phyloP scores from a whole-genome alignment of 2,329 filamentous ascomycete genomes.

The Penicillium sp. region DNA sequence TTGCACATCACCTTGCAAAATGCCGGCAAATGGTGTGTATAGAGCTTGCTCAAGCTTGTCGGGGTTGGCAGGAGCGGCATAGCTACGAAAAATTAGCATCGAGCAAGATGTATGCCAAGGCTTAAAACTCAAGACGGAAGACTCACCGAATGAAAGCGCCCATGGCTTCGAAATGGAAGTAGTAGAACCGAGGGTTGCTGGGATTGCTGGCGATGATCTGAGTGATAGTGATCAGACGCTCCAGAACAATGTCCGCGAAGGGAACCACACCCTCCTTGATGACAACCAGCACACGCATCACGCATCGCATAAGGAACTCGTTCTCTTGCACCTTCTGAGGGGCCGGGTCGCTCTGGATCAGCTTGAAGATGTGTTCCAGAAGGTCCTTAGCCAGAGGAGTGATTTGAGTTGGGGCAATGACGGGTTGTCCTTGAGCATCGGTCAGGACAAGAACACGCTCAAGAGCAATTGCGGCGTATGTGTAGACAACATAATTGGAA shows the following conservation, averaged over 20 bases:
- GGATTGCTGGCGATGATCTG: conserved; percentile 91
- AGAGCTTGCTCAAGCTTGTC: conserved; percentile 75
- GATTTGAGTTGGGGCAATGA: conserved; percentile 78
- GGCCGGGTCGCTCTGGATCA: conserved; percentile 80
- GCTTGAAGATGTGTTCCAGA: conserved; percentile 81
- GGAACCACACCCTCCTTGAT: conserved; percentile 77
- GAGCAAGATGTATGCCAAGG: neutral
- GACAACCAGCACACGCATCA: conserved; percentile 95
- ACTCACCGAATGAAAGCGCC: conserved; percentile 75
- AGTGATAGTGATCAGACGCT: conserved; percentile 83
- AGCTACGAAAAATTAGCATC: conserved; percentile 41
- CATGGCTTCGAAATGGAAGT: conserved; percentile 94
- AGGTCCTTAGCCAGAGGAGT: conserved; percentile 80
- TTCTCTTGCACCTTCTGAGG: conserved; percentile 97
- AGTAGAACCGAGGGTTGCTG: conserved; percentile 96
- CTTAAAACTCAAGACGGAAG: neutral
- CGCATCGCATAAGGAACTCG: conserved; percentile 96
- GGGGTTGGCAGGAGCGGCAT: conserved; percentile 66
- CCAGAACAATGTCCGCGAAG: conserved; percentile 74
- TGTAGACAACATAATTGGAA: conserved; percentile 93
- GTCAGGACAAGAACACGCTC: conserved; percentile 85
- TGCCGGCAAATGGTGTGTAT: conserved; percentile 77
- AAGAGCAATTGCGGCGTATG: conserved; percentile 94
- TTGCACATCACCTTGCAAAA: conserved; percentile 78
- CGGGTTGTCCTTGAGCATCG: conserved; percentile 69